phyloP scores from a whole-genome alignment of 2,329 filamentous ascomycete genomes.

The Ophiobolus disseminans region DNA sequence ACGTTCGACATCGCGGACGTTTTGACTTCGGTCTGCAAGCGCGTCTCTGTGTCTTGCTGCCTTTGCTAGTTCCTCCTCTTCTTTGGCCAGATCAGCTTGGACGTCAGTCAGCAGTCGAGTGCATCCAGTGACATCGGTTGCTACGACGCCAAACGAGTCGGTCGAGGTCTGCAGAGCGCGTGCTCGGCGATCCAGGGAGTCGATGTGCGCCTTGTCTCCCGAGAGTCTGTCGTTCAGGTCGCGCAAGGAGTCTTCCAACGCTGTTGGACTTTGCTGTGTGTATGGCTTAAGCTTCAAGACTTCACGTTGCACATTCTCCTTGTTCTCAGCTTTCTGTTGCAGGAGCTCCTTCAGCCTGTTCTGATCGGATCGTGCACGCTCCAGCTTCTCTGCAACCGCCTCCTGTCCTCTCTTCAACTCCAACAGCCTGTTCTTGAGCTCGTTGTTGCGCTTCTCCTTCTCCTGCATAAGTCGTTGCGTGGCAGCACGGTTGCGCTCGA shows the following conservation, averaged over 20 bases:
- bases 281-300: constrained; percentile 90
- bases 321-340: constrained; percentile 74
- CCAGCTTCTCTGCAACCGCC: constrained; percentile 79
- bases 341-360: constrained; percentile 73
- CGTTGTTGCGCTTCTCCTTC: constrained; percentile 84
- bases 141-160: constrained; percentile 86
- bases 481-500: constrained; percentile 78
- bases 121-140: constrained; percentile 84
- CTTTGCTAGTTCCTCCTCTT: constrained; percentile 86
- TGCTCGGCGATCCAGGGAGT: constrained; percentile 84
- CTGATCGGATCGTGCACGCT: constrained; percentile 83
- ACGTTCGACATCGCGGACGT: constrained; percentile 88
- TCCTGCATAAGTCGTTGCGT: constrained; percentile 84
- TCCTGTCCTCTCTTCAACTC: constrained; percentile 85
- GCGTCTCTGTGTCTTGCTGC: constrained; percentile 85
- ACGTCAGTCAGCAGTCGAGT: constrained; percentile 91
- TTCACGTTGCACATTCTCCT: constrained; percentile 78
- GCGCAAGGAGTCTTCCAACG: constrained; percentile 79
- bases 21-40: constrained; percentile 85
- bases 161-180: constrained; percentile 89
- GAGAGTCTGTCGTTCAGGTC: constrained; percentile 81
- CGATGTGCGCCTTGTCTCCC: constrained; percentile 83
- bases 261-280: constrained; percentile 84
- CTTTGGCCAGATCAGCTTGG: constrained; percentile 80
- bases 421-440: constrained; percentile 80